These are phyloP conservation scores for Marasmius tenuissimus DNA, from an alignment of 1,284 basidiomycete genomes.

Conservation along the genomic window DNA sequence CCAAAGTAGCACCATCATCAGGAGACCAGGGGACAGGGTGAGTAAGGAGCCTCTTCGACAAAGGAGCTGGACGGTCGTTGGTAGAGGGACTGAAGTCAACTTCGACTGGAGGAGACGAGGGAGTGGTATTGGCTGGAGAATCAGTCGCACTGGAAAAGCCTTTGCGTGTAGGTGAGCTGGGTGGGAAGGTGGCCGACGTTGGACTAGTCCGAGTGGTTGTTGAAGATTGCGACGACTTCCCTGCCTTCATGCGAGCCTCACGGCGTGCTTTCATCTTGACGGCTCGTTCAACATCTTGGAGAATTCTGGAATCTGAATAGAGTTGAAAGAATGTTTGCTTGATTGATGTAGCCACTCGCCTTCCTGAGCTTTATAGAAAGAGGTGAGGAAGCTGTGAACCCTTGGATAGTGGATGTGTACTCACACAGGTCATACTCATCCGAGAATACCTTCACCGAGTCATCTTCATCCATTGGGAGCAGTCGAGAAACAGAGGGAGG, in stretches of 20 bases:
- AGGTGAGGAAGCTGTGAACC: constrained; percentile 4
- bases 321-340: constrained; percentile 14
- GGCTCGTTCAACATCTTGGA: constrained; percentile 75
- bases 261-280: constrained; percentile 68
- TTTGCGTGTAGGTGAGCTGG: constrained; percentile 15
- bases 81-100: constrained; percentile 75
- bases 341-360: constrained; percentile 38
- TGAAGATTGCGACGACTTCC: constrained; percentile 29
- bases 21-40: constrained; percentile 65
- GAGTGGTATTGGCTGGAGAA: constrained; percentile 29
- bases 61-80: constrained; percentile 22
- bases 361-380: constrained; percentile 54
- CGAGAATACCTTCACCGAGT: constrained; percentile 38
- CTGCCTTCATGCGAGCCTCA: constrained; percentile 57
- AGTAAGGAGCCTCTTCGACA: constrained; percentile 20
- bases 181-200: constrained; percentile 29
- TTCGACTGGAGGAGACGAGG: constrained; percentile 37
- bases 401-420: constrained; percentile 26
- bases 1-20: constrained; percentile 66
- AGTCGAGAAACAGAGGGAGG: constrained; percentile 9
- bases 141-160: constrained; percentile 24
- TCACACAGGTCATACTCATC: constrained; percentile 75
- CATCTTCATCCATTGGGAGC: constrained; percentile 9
- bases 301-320: constrained; percentile 60
- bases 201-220: constrained; percentile 20